Conservation (phyloP, 192 early-diverging fungal species). For the Coemansia aciculifera region DNA sequence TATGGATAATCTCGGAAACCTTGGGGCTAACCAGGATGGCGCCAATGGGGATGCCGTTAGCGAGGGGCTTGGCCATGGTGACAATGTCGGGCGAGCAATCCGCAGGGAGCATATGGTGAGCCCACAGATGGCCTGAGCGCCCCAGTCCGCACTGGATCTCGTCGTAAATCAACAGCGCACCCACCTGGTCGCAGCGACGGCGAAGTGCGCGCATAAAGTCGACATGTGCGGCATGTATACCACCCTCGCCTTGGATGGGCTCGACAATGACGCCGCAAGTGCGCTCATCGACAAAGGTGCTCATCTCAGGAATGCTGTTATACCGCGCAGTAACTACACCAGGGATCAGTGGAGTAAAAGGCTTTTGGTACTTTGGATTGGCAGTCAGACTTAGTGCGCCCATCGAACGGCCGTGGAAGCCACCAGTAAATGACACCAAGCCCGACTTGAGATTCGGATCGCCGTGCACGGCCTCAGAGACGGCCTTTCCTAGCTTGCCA, state of each 20-base stretch:
- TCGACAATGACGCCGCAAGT: conserved; percentile 94
- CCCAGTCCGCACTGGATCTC: conserved; percentile 96
- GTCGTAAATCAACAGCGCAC: conserved; percentile 91
- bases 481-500: conserved; percentile 37
- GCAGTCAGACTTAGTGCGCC: conserved; percentile 95
- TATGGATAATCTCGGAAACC: conserved; percentile 79
- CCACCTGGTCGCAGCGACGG: conserved; percentile 77
- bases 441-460: conserved; percentile 63
- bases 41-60: conserved; percentile 95
- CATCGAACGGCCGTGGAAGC: conserved; percentile 96
- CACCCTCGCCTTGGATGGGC: conserved; percentile 97
- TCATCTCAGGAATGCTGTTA: conserved; percentile 70
- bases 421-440: conserved; percentile 85
- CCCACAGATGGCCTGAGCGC: conserved; percentile 87
- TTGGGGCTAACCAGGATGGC: conserved; percentile 77
- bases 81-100: conserved; percentile 84
- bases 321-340: conserved; percentile 72
- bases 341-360: conserved; percentile 89
- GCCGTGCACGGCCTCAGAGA: conserved; percentile 53
- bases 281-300: conserved; percentile 68
- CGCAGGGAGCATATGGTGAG: conserved; percentile 69
- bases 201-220: conserved; percentile 82
- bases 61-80: conserved; percentile 96
- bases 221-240: conserved; percentile 69
- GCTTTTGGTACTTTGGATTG: conserved; percentile 90